Conservation (phyloP, 2,329 filamentous ascomycete species). For the Aspergillus fijiensis region DNA sequence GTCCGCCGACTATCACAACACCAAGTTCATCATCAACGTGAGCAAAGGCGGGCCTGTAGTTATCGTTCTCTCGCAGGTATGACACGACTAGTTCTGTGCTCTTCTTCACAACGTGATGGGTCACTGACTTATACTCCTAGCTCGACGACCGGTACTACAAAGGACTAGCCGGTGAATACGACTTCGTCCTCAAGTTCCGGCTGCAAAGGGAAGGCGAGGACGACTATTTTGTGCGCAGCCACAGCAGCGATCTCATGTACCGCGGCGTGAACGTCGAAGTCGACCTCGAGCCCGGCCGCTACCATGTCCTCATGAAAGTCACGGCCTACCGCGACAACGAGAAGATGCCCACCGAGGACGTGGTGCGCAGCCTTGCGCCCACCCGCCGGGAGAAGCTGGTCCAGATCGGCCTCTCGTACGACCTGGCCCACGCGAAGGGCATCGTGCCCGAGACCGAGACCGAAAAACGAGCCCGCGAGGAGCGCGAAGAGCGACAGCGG, state of each 20-base stretch:
- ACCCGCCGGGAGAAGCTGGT: constrained; percentile 68
- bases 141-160: constrained; percentile 62
- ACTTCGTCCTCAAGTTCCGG: constrained; percentile 59
- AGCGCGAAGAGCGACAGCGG: constrained; percentile 37
- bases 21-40: constrained; percentile 58
- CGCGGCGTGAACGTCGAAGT: constrained; percentile 77
- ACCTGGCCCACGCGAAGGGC: constrained; percentile 48
- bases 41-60: constrained; percentile 55
- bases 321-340: constrained; percentile 60
- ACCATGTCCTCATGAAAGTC: constrained; percentile 73
- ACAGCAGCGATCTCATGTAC: constrained; percentile 61
- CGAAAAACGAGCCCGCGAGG: constrained; percentile 36
- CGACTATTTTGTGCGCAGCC: constrained; percentile 59
- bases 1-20: constrained; percentile 61
- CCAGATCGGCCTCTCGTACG: constrained; percentile 48
- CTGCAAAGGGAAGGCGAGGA: constrained; percentile 60
- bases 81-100: not conserved
- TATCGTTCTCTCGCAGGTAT: constrained; percentile 57
- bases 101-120: too few relatives aligned
- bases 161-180: constrained; percentile 58
- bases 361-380: constrained; percentile 64
- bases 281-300: constrained; percentile 70
- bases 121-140: constrained; percentile 26
- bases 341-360: constrained; percentile 61
- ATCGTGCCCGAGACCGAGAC: constrained; percentile 40